phyloP scores from a whole-genome alignment of 2,329 filamentous ascomycete genomes.

The Cladosporium austrohemisphaericum region DNA sequence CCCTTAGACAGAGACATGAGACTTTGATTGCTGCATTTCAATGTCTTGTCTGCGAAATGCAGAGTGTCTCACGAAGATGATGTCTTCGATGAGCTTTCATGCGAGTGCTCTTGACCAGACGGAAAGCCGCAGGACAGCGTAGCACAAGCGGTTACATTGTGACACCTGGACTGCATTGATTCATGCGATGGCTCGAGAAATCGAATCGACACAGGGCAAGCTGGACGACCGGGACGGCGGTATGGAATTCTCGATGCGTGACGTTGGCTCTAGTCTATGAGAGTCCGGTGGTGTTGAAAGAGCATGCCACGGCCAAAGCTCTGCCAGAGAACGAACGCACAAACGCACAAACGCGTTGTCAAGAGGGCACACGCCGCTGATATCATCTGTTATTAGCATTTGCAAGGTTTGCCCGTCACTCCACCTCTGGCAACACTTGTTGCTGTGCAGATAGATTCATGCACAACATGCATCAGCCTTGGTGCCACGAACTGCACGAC shows the following conservation, averaged over 20 bases:
- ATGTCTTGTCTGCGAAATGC: neutral
- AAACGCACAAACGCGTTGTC: constrained; percentile 4
- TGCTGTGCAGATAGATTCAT: neutral
- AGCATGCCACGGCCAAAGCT: neutral
- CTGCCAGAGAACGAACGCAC: neutral
- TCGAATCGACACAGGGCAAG: no score
- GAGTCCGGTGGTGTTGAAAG: neutral
- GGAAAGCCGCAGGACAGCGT: neutral
- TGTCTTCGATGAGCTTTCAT: neutral
- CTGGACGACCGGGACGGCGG: no score
- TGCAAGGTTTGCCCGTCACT: constrained; percentile 6
- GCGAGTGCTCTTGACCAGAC: neutral
- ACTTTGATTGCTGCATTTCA: constrained; percentile 3
- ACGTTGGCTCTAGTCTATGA: constrained; percentile 2
- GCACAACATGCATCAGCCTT: neutral
- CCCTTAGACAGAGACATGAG: neutral
- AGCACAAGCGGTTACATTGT: neutral
- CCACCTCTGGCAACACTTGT: neutral
- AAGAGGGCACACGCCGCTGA: constrained; percentile 5
- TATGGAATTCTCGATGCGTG: neutral
- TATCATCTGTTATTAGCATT: constrained; percentile 1
- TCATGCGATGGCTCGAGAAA: neutral
- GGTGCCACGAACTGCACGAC: neutral
- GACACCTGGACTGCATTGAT: neutral
- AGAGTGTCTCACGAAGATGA: neutral